Evolutionary conservation across 352 stramenopile genomes (phyloP).

Genomic region (Elongisporangium undulatum): DNA sequence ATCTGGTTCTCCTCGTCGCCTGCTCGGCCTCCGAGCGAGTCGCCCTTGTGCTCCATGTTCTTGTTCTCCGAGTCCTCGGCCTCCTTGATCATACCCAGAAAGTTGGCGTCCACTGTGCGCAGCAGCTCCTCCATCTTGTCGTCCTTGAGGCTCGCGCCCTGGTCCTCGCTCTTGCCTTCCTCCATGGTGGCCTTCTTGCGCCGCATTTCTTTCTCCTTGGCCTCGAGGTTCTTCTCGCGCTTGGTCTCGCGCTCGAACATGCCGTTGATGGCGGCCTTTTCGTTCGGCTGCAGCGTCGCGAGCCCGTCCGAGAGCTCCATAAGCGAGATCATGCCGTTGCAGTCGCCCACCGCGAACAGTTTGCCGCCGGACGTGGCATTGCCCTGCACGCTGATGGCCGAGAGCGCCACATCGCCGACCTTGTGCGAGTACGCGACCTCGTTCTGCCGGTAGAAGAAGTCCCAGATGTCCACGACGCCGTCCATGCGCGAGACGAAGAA

Average conservation of each 20-base stretch:
- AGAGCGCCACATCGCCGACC: slow-evolving; percentile 90
- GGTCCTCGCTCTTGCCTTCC: slow-evolving; percentile 72
- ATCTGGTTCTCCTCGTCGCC: slow-evolving; percentile 26
- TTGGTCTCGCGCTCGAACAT: slow-evolving; percentile 98
- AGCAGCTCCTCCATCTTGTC: slow-evolving; percentile 94
- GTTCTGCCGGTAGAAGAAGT: slow-evolving; percentile 97
- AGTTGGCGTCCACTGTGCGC: slow-evolving; percentile 92
- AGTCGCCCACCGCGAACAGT: slow-evolving; percentile 94
- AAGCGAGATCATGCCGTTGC: slow-evolving; percentile 95
- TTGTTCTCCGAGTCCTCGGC: slow-evolving; percentile 91
- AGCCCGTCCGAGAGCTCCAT: slow-evolving; percentile 94
- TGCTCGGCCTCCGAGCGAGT: slow-evolving; percentile 23
- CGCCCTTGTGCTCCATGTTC: slow-evolving; percentile 81
- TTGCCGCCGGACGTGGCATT: slow-evolving; percentile 87
- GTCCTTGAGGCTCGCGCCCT: slow-evolving; percentile 65
- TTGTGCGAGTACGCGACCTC: slow-evolving; percentile 98
- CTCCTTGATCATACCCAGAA: slow-evolving; percentile 96
- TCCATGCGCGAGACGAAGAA: slow-evolving; percentile 97
- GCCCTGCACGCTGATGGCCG: slow-evolving; percentile 91
- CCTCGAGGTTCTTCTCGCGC: slow-evolving; percentile 93
- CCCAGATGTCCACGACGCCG: slow-evolving; percentile 97
- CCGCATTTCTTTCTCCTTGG: slow-evolving; percentile 85
- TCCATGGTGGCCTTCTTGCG: slow-evolving; percentile 81
- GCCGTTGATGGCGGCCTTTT: slow-evolving; percentile 93
- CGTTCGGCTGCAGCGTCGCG: slow-evolving; percentile 87